Evolutionary conservation across 768 basidiomycete species (phyloP), one percentile per base, ranked within the genome.

Genomic region (Kwoniella mangroviensis): DNA sequence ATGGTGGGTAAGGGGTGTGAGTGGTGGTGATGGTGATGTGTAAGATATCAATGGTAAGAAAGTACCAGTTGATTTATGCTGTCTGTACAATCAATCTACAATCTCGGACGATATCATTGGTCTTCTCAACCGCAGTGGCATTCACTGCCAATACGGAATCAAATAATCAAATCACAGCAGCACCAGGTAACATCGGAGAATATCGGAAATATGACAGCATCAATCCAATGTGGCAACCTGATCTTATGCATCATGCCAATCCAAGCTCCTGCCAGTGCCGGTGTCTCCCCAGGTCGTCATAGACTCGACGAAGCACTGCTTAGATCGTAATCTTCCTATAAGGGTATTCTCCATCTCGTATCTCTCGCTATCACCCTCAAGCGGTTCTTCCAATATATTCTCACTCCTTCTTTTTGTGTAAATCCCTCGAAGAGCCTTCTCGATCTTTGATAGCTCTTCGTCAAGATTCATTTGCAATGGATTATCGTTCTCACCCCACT

Each of bases 71-170:
- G n/a, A 55, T 21, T 55, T 24, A n/a, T n/a, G 54, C 24, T 26
- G n/a, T n/a, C 24, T 22, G 17, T 15, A 15, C 56, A 58, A 60
- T 60, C 58, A 7, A 9, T 22, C 4, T 15, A 15, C 56, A 58
- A 60, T 60, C 58, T 26, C 58, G n/a, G 13, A 26, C 58, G 58
- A 60, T 60, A 60, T 60, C 58, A 60, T 60, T 60, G 58, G 58
- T 28, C 40, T 60, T 54, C 53, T 21, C 53, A 12, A 54, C 21
- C 21, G 22, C 21, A n/a, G 21, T 54, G 53, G 21, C 34, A 34
- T 34, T 22, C 17, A n/a, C 5, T 7, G 15, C 11, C 7, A 6
- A 42, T n/a, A 42, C 41, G 34, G 58, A n/a, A 42, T 43, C 58
- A 60, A 60, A 41, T 60, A 17, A 55, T 60, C 41, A 60, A 17